phyloP scores from a whole-genome alignment of 2,329 filamentous ascomycete genomes.

The Alternaria viburni region DNA sequence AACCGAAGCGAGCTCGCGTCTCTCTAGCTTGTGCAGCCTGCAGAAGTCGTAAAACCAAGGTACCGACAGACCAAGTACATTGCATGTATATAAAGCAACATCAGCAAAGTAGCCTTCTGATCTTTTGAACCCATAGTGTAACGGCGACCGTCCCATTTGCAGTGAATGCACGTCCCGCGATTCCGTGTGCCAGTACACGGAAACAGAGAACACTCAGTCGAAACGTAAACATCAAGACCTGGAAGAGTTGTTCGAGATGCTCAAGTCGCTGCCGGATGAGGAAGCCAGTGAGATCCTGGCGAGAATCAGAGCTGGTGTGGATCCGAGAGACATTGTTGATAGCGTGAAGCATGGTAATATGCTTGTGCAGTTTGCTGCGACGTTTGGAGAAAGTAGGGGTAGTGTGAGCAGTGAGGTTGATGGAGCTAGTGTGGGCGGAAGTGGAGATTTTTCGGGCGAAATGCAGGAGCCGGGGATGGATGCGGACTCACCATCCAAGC shows the following conservation, averaged over 20 bases:
- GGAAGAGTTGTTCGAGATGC: conserved; percentile 19
- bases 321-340: conserved; percentile 20
- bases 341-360: conserved; percentile 22
- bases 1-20: conserved; percentile 20
- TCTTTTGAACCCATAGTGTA: conserved; percentile 13
- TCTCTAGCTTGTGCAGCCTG: conserved; percentile 25
- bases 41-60: conserved; percentile 27
- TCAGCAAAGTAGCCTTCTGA: neutral
- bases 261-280: conserved; percentile 16
- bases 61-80: neutral
- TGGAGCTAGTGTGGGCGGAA: neutral
- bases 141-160: conserved; percentile 22
- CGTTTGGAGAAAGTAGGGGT: neutral
- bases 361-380: conserved; percentile 19
- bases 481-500: neutral
- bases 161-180: conserved; percentile 21
- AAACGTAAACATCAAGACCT: conserved; percentile 23
- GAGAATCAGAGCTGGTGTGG: conserved; percentile 22
- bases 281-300: conserved; percentile 14
- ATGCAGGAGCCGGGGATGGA: neutral
- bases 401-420: neutral
- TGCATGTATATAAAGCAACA: neutral
- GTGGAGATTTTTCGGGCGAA: neutral
- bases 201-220: conserved; percentile 19
- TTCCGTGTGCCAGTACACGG: conserved; percentile 19